A percentile compares a stretch with the other conserved stretches of the same genome.
Conservation (phyloP, 176 grass and related monocot genomes). For the Lolium perenne region DNA sequence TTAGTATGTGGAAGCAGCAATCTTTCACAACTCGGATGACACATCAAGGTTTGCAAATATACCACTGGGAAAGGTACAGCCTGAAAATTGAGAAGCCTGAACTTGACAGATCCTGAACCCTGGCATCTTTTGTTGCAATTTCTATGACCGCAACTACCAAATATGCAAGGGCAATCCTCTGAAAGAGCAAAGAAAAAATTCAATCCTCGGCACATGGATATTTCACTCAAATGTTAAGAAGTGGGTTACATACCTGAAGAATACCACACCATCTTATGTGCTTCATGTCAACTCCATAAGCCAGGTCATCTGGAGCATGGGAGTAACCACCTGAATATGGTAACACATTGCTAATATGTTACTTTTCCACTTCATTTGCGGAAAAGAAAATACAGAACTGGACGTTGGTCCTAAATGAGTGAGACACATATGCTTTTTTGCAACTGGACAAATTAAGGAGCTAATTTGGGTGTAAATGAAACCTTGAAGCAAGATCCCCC, state of each 20-base stretch:
- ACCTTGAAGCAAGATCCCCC: constrained; percentile 96
- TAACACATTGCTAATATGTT: not conserved
- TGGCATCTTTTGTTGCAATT: constrained; percentile 69
- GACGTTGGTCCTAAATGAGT: not conserved
- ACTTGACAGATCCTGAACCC: constrained; percentile 63
- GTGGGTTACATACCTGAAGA: constrained; percentile 56
- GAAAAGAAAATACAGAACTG: not conserved
- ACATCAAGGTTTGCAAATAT: not conserved
- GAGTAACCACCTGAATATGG: constrained; percentile 77
- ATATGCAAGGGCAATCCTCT: constrained; percentile 95
- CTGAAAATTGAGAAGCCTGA: constrained; percentile 65
- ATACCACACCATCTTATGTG: constrained; percentile 89
- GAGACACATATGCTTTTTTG: not conserved
- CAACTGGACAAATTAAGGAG: not conserved
- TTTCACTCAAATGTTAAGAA: not conserved
- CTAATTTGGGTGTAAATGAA: not conserved
- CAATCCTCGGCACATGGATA: not conserved
- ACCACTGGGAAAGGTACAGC: constrained; percentile 77
- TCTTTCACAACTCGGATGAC: not conserved
- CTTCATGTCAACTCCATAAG: constrained; percentile 87
- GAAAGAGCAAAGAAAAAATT: not conserved
- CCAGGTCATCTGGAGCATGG: constrained; percentile 77
- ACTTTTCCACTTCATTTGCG: not conserved
- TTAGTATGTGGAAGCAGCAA: not conserved
- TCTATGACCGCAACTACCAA: constrained; percentile 79